Conservation (phyloP, 2,329 filamentous ascomycete species). For the Alternaria sp. region DNA sequence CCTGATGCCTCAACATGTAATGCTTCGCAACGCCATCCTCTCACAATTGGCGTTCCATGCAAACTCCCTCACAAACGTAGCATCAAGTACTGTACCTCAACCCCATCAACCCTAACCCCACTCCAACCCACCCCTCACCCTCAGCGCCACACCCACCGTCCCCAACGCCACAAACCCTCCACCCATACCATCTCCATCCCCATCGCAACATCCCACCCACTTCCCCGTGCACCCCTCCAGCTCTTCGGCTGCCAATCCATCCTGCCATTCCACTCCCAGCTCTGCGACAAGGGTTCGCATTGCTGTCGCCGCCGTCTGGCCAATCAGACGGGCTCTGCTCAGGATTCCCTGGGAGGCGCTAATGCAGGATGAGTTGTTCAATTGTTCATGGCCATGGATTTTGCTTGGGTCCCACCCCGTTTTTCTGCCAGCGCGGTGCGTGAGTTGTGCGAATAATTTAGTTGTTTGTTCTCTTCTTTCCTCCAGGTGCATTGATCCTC, state of each 20-base stretch:
- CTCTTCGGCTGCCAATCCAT: slow-evolving; percentile 7
- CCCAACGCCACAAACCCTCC: background rate
- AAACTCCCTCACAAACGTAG: background rate
- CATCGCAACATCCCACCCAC: slow-evolving; percentile 4
- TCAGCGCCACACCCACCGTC: background rate
- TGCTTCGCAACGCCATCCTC: background rate
- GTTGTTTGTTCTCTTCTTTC: slow-evolving; percentile 11
- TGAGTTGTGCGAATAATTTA: slow-evolving; percentile 32
- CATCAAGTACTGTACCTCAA: background rate
- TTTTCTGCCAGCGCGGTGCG: slow-evolving; percentile 19
- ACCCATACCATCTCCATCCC: background rate
- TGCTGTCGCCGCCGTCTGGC: slow-evolving; percentile 7
- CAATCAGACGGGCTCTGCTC: slow-evolving; percentile 27
- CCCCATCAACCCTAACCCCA: background rate
- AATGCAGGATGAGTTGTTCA: slow-evolving; percentile 50
- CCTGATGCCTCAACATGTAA: background rate
- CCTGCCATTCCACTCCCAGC: slow-evolving; percentile 1
- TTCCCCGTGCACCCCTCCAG: slow-evolving; percentile 8
- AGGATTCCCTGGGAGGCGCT: slow-evolving; percentile 40
- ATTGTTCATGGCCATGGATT: slow-evolving; percentile 36
- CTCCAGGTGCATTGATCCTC: slow-evolving; percentile 11
- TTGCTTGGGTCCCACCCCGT: slow-evolving; percentile 26
- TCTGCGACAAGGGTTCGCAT: slow-evolving; percentile 4
- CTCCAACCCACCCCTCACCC: background rate
- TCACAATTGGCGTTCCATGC: background rate